Evolutionary conservation across 2,329 filamentous ascomycete genomes (phyloP), one percentile per base, ranked within the genome.

Genomic region (Aspergillus transmontanensis): DNA sequence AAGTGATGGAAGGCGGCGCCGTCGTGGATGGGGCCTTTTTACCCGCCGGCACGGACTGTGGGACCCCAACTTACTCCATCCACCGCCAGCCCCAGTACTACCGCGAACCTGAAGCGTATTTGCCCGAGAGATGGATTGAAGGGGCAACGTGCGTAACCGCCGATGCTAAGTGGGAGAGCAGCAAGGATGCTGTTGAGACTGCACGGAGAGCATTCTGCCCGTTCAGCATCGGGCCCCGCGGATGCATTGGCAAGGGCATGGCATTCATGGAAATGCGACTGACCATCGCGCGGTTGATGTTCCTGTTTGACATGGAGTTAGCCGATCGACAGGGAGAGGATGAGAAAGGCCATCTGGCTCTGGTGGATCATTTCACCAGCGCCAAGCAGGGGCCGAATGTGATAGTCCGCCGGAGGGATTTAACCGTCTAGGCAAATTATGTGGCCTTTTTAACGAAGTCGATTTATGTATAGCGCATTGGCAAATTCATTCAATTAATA

Each of bases 141-240:
- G 85, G 84, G 5, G 80, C 71, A n/a, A 69, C 79, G 10, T 75
- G 71, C 50, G 69, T 71, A 68, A 74, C 83, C 75, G 72, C 61
- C n/a, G 63, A 75, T 69, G 63, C 58, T 19, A 68, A 78, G 45
- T 75, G 74, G 61, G 68, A 73, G 34, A 82, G 83, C 0, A 83
- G 79, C 6, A 83, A 84, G 62, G 81, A 83, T 1, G 84, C 86
- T 1, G 72, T 77, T 58, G 76, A 79, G 3, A 72, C 80, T 6
- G 89, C 90, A 2, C 85, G 89, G 57, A 84, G 82, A 39, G 91
- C 91, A 0, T 94, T 91, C 77, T 92, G 89, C 66, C 90, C 92
- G 9, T 81, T 81, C 57, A 78, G 75, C 48, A 76, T 80, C 43
- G 79, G 79, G 0, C 77, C 76, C 1, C 73, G 79, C 2, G 78